phyloP scores from a whole-genome alignment of 1,139 yeast genomes.

The Petasospora fabianii region DNA sequence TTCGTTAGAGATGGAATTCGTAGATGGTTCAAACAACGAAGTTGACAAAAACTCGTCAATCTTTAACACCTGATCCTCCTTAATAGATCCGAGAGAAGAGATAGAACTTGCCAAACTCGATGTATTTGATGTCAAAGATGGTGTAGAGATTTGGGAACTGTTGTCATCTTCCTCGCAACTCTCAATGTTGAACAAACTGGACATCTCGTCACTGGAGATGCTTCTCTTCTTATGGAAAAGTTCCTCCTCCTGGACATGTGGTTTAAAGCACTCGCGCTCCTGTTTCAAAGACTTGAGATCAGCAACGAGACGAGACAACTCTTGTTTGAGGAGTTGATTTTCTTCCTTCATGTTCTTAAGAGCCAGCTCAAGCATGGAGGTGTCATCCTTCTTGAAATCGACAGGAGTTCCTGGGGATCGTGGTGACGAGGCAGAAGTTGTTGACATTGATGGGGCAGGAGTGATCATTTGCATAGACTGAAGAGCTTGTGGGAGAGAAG shows the following conservation, averaged over 20 bases:
- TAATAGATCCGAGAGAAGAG: constrained; percentile 19
- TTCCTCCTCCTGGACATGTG: constrained; percentile 11
- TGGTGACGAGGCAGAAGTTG: constrained; percentile 9
- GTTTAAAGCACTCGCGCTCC: neutral
- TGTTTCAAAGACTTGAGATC: constrained; percentile 23
- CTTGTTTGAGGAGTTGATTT: constrained; percentile 23
- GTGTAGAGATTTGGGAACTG: constrained; percentile 24
- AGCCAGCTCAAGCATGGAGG: constrained; percentile 15
- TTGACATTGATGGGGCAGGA: constrained; percentile 9
- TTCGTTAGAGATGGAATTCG: constrained; percentile 14
- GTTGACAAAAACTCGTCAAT: constrained; percentile 24
- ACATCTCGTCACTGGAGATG: constrained; percentile 18
- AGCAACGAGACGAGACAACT: constrained; percentile 24
- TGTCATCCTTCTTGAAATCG: constrained; percentile 1
- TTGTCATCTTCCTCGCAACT: constrained; percentile 22
- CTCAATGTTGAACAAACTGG: constrained; percentile 11
- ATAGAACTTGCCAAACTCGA: constrained; percentile 16
- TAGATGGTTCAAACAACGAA: constrained; percentile 21
- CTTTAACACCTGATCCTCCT: constrained; percentile 24
- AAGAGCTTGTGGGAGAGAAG: too few relatives aligned
- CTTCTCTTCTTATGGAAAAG: constrained; percentile 23
- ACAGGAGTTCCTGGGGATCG: constrained; percentile 10
- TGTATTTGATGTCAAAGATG: constrained; percentile 20
- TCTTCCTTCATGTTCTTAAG: constrained; percentile 24
- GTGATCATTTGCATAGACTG: constrained; percentile 12